Evolutionary conservation across 2,329 filamentous ascomycete genomes (phyloP).

Genomic region (Plectosphaerella plurivora): DNA sequence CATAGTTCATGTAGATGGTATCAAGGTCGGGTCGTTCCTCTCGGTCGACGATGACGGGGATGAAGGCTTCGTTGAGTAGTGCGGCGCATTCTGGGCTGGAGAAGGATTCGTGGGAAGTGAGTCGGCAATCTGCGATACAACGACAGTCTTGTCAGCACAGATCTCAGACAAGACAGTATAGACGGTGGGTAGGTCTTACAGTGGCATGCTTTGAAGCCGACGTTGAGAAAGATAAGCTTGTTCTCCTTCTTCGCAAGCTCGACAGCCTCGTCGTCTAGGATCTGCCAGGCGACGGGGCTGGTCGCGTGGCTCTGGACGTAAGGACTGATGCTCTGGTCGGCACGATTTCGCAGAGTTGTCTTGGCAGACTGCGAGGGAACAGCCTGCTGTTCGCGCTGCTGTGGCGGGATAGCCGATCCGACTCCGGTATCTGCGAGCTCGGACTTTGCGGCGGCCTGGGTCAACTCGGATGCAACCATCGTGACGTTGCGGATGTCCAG

Average conservation of each 20-base stretch:
- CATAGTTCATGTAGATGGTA: constrained; percentile 96
- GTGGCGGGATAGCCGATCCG: constrained; percentile 22
- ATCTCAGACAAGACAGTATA: too few relatives aligned
- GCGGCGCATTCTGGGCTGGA: constrained; percentile 74
- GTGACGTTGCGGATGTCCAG: neutral
- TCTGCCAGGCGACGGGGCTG: constrained; percentile 89
- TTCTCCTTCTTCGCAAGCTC: constrained; percentile 75
- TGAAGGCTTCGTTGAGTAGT: constrained; percentile 80
- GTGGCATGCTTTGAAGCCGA: constrained; percentile 93
- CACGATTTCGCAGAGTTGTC: constrained; percentile 27
- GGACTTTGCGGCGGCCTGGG: constrained; percentile 9
- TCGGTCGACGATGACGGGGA: constrained; percentile 88
- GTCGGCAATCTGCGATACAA: constrained; percentile 67
- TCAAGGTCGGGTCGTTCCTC: constrained; percentile 94
- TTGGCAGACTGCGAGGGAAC: constrained; percentile 9
- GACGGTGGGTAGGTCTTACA: constrained; percentile 52
- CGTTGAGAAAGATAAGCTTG: constrained; percentile 86
- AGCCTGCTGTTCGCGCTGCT: constrained; percentile 16
- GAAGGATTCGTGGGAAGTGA: constrained; percentile 92
- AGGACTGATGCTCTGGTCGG: constrained; percentile 37
- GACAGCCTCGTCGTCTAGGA: constrained; percentile 74
- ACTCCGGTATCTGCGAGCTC: constrained; percentile 3
- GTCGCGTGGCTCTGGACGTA: constrained; percentile 68
- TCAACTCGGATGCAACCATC: constrained; percentile 33
- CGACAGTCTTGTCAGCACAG: constrained; percentile 2